These are phyloP conservation scores for Coemansia biformis DNA, from an alignment of 192 early-diverging fungal species.

Conservation along the genomic window DNA sequence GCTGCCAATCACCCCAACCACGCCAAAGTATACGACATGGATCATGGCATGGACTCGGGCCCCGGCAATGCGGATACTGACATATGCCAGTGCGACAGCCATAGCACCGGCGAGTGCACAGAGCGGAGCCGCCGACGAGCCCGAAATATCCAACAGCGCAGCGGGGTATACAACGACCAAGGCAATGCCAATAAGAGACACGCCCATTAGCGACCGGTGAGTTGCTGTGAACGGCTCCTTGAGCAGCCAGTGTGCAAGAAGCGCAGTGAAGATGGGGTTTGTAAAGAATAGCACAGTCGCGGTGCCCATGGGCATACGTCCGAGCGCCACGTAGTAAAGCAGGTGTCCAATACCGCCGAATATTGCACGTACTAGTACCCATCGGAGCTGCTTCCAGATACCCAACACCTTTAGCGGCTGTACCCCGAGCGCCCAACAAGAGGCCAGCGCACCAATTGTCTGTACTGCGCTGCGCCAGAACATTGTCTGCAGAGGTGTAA, in stretches of 20 bases:
- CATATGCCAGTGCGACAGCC: conserved; percentile 15
- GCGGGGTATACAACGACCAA: conserved; percentile 9
- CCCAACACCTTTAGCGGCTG: conserved; percentile 3
- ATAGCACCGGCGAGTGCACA: conserved; percentile 16
- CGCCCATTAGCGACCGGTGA: background rate
- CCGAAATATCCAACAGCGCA: conserved; percentile 1
- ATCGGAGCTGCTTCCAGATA: conserved; percentile 12
- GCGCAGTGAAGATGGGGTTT: conserved; percentile 24
- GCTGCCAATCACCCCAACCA: conserved; percentile 8
- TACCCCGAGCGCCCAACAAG: conserved; percentile 2
- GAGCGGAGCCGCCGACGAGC: background rate
- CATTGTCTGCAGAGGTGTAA: conserved; percentile 32
- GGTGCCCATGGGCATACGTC: conserved; percentile 15
- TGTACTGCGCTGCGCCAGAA: conserved; percentile 21
- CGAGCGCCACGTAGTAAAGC: conserved; percentile 17
- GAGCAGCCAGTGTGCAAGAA: conserved; percentile 15
- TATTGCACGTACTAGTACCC: conserved; percentile 24
- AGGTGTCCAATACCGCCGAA: conserved; percentile 22
- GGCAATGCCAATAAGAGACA: conserved; percentile 9
- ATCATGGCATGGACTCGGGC: conserved; percentile 14
- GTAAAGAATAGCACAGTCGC: conserved; percentile 32
- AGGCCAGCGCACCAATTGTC: background rate
- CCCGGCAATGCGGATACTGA: conserved; percentile 27
- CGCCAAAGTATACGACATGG: conserved; percentile 29
- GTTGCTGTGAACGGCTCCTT: conserved; percentile 3